Evolutionary conservation across 495 filamentous ascomycete species (phyloP), one percentile per base, ranked within the genome.

Genomic region (Penicillium chermesinum): DNA sequence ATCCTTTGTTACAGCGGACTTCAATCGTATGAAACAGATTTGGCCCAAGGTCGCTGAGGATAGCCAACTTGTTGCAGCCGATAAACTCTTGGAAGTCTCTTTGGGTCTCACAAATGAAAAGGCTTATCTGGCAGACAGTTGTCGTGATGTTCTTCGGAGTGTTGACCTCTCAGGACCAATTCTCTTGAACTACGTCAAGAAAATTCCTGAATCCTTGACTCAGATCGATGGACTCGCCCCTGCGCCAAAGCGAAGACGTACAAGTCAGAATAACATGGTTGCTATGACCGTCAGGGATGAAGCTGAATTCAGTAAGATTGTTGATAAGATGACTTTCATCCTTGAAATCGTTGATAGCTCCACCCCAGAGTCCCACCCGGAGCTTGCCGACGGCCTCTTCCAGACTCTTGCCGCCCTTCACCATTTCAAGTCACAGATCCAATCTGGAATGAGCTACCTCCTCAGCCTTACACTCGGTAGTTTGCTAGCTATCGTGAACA

Each of bases 341-440:
- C 72, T 95, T 2, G 89, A 96, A 59, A 69, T 96, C 10, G 73
- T 97, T 10, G 89, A 95, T 53, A 78, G 75, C 40, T 91, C 89
- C 16, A 75, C 77, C 14, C 82, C 86, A 1, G 82, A 81, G 50
- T 72, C 78, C 14, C 84, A 91, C 55, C 81, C 84, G 0, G 76
- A 87, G 54, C 69, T 98, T 27, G 74, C 94, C 2, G 78, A 78
- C 49, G 81, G 79, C 34, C 74, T 96, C 7, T 98, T 96, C 73
- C 80, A 84, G 22, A 72, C 85, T 0, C 76, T 98, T 33, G 82
- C 80, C n/a, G 87, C 94, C 52, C 72, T 97, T 25, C 88, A 93
- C 38, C 83, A 86, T 50, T 86, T 87, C 59, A 84, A 86, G 57
- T 71, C 77, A 2, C 76, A 86, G 43, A 76, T 86, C 14, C 75